phyloP scores from a whole-genome alignment of 352 stramenopile species.

The Phytophthora sojae region DNA sequence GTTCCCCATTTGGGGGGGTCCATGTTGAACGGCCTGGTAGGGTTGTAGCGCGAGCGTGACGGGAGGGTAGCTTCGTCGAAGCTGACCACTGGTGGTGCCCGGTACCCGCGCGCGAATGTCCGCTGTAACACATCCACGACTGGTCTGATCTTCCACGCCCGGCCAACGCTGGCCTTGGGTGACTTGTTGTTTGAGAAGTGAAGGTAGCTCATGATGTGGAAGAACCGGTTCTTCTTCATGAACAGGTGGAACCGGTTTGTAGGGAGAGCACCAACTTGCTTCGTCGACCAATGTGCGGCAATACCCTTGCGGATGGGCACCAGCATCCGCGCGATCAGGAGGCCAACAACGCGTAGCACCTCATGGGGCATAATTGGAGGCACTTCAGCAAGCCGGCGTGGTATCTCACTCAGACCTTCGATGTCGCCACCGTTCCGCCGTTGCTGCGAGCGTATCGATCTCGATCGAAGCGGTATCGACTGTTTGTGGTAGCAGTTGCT shows the following conservation, averaged over 20 bases:
- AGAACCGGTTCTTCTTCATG: constrained; percentile 10
- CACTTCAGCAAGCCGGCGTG: neutral
- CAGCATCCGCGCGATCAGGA: constrained; percentile 13
- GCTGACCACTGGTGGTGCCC: neutral
- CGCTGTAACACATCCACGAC: constrained; percentile 11
- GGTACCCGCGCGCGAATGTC: constrained; percentile 7
- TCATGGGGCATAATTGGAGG: neutral
- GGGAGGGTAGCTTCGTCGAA: neutral
- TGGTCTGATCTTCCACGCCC: constrained; percentile 20
- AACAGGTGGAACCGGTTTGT: constrained; percentile 1
- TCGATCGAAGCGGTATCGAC: neutral
- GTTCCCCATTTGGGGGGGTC: neutral
- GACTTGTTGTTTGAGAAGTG: constrained; percentile 23
- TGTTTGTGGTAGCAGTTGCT: constrained; percentile 7
- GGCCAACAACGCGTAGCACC: neutral
- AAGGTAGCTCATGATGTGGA: constrained; percentile 20
- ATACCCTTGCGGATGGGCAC: constrained; percentile 3
- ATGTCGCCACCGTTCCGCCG: neutral
- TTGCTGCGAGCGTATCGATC: neutral
- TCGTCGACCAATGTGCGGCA: constrained; percentile 7
- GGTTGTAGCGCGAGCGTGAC: constrained; percentile 3
- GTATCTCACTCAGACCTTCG: constrained; percentile 1
- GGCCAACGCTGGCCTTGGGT: neutral
- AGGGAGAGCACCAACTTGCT: neutral
- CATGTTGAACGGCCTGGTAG: neutral